phyloP scores from a whole-genome alignment of 2,329 filamentous ascomycete genomes.

The Penicillium sp. region DNA sequence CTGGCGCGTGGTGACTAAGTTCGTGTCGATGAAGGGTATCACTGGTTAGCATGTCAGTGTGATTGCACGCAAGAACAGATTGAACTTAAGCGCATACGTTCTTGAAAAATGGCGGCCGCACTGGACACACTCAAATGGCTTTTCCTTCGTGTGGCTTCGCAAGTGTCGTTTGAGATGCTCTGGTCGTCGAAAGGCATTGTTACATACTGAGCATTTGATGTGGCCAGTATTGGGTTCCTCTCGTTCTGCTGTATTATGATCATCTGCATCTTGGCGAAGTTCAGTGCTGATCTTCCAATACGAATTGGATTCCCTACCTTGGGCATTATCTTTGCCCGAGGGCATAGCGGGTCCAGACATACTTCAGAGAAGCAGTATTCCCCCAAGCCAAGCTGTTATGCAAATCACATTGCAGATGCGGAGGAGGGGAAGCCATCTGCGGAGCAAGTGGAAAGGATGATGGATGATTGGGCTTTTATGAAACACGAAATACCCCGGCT shows the following conservation, averaged over 20 bases:
- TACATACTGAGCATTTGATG: constrained; percentile 37
- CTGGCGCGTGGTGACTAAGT: constrained; percentile 40
- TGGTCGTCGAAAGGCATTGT: constrained; percentile 40
- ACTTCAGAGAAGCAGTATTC: constrained; percentile 50
- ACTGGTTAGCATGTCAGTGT: constrained; percentile 17
- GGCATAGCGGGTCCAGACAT: constrained; percentile 50
- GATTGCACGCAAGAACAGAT: not conserved
- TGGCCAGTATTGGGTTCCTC: constrained; percentile 17
- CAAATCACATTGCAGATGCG: constrained; percentile 3
- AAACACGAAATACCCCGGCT: constrained; percentile 4
- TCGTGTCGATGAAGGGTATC: constrained; percentile 44
- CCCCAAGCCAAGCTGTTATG: not conserved
- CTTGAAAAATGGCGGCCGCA: constrained; percentile 45
- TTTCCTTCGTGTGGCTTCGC: constrained; percentile 43
- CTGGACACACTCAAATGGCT: constrained; percentile 40
- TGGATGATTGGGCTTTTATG: constrained; percentile 4
- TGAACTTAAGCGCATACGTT: constrained; percentile 32
- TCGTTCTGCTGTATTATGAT: constrained; percentile 5
- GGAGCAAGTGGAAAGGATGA: constrained; percentile 10
- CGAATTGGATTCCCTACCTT: constrained; percentile 19
- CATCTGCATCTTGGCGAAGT: constrained; percentile 2
- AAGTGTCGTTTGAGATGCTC: constrained; percentile 46
- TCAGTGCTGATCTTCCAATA: constrained; percentile 1
- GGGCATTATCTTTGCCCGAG: constrained; percentile 27
- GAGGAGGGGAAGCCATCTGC: constrained; percentile 12